Evolutionary conservation across 805 yeast genomes (phyloP), one percentile per base, ranked within the genome.

Genomic region (Starmera pachycereana): DNA sequence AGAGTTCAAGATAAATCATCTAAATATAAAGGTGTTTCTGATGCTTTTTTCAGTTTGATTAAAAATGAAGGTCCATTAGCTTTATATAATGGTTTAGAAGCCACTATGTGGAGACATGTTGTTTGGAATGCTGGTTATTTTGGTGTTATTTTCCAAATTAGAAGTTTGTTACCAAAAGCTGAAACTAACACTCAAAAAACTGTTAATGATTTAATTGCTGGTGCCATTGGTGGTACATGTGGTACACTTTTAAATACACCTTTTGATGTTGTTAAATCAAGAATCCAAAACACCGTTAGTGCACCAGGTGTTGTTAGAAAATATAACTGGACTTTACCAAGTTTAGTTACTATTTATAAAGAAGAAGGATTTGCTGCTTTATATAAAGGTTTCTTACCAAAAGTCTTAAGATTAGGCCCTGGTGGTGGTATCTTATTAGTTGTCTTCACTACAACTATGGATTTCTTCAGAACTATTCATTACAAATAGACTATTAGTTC

Each of bases 401-500:
- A 92, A 71, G 97, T 92, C 11, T 71, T 92, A 58, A 81, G 99
- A 74, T 72, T 92, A 50, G 98, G 97, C 37, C 98, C 99, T 45
- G 99, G 99, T 57, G 99, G 99, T 62, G 99, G 99, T 70, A 88
- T 92, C 51, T 69, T 92, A 56, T 73, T 92, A 60, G 97, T 92
- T 37, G 98, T 92, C n/a, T 92, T 88, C 72, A 87, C 96, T 35
- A 71, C 87, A 19, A 78, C 89, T 48, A 88, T 89, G 94, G 96
- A 89, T 60, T 86, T 87, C 69, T 92, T 92, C 72, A 76, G 89
- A 68, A 37, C 43, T 7, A 46, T 53, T 27, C 58, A 56, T 38
- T 54, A 54, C 44, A 45, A 48, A 44, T n/a, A 22, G 14, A 54
- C 44, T 43, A 48, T 42, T n/a, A 22, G 14, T 12, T 32, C 18